Conservation (phyloP, 129 eudicot species). For the Daucus carota region DH1_v3.0 NC_030381.2:1893001-1893500, state of each 20-base stretch:
- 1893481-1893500: background rate
- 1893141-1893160: background rate
- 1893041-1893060: conserved; percentile 86
- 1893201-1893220: no score
- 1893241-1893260: background rate
- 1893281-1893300: background rate
- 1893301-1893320: background rate
- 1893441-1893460: background rate
- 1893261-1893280: background rate
- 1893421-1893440: background rate
- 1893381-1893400: background rate
- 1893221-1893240: background rate
- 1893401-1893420: no score
- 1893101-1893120: conserved; percentile 6
- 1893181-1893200: no score
- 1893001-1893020: conserved; percentile 79
- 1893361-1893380: background rate
- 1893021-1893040: conserved; percentile 82
- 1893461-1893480: background rate
- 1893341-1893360: background rate
- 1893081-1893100: conserved; percentile 81
- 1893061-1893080: conserved; percentile 98
- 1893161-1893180: background rate
- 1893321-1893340: background rate
- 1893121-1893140: background rate